A percentile compares a stretch with the other conserved stretches of the same genome.
Evolutionary conservation across 345 rosid genomes (phyloP).

Genomic region (Melaleuca alternifolia): DNA sequence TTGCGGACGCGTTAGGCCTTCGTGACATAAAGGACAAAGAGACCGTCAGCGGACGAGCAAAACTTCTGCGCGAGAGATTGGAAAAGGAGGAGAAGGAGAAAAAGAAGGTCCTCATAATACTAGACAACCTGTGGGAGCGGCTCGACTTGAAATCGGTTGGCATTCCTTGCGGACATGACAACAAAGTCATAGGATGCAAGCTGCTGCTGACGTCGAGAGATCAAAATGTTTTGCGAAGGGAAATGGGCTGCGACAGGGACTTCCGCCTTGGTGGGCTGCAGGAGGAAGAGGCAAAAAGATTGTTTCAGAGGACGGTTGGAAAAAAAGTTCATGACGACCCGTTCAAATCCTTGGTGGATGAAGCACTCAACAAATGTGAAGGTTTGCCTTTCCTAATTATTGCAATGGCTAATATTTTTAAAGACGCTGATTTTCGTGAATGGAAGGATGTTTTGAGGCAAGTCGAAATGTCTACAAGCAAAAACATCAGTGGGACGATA

Average conservation of each 20-base stretch:
- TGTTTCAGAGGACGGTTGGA: conserved; percentile 8
- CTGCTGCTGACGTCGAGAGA: conserved; percentile 14
- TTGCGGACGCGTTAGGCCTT: neutral
- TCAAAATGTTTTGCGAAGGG: neutral
- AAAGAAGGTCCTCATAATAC: conserved; percentile 5
- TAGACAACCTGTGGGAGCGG: conserved; percentile 19
- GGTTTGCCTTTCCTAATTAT: conserved; percentile 18
- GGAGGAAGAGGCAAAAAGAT: conserved; percentile 13
- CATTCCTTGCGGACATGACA: conserved; percentile 4
- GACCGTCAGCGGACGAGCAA: neutral
- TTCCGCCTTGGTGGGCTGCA: neutral
- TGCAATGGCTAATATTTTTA: conserved; percentile 10
- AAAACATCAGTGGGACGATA: neutral
- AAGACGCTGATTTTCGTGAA: neutral
- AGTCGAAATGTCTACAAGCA: neutral
- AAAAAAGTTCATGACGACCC: neutral
- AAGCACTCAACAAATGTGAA: conserved; percentile 5
- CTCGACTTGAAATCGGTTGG: conserved; percentile 13
- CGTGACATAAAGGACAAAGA: neutral
- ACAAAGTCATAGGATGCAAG: conserved; percentile 4
- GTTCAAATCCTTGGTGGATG: neutral
- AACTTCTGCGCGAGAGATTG: neutral
- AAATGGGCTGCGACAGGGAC: neutral
- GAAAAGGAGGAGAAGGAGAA: neutral
- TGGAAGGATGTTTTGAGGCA: conserved; percentile 17